These are phyloP conservation scores for Nymphaea colorata DNA, from an alignment of 164 flowering plant species.

Conservation along the genomic window DNA sequence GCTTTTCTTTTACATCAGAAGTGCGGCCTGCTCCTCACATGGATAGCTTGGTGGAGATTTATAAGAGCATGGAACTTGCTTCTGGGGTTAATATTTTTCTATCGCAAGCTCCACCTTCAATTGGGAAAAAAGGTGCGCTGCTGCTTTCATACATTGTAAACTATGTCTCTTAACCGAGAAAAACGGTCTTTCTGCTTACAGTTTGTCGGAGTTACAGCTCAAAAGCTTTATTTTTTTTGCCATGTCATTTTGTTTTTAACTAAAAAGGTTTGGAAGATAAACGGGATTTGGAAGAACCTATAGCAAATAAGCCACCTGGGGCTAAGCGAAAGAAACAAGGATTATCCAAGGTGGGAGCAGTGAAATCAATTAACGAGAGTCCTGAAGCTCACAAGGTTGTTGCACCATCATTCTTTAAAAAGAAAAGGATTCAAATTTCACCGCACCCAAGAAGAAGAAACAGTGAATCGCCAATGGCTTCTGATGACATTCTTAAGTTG, in stretches of 20 bases:
- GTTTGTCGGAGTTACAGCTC: not conserved
- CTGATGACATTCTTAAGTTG: slow-evolving; percentile 9
- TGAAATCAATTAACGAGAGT: slow-evolving; percentile 10
- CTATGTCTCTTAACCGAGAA: not conserved
- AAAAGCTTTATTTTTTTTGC: not conserved
- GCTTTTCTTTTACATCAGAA: slow-evolving; percentile 30
- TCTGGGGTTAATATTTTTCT: slow-evolving; percentile 60
- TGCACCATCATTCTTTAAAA: slow-evolving; percentile 66
- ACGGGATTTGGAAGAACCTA: slow-evolving; percentile 5
- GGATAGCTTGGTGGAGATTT: slow-evolving; percentile 86
- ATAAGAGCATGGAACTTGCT: slow-evolving; percentile 90
- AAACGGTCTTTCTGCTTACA: not conserved
- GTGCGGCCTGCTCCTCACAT: slow-evolving; percentile 87
- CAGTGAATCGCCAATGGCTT: slow-evolving; percentile 27
- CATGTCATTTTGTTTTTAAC: not conserved
- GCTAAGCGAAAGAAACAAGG: slow-evolving; percentile 11
- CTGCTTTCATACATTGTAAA: not conserved
- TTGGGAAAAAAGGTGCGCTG: slow-evolving; percentile 32
- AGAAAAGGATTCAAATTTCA: slow-evolving; percentile 88
- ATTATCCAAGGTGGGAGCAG: slow-evolving; percentile 8
- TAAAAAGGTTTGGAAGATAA: slow-evolving; percentile 18
- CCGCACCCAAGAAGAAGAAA: slow-evolving; percentile 18
- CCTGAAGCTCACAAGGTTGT: slow-evolving; percentile 11
- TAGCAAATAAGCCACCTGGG: slow-evolving; percentile 5
- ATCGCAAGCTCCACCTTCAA: slow-evolving; percentile 41